Evolutionary conservation across 2,329 filamentous ascomycete species (phyloP).

Genomic region (Monilinia laxa): DNA sequence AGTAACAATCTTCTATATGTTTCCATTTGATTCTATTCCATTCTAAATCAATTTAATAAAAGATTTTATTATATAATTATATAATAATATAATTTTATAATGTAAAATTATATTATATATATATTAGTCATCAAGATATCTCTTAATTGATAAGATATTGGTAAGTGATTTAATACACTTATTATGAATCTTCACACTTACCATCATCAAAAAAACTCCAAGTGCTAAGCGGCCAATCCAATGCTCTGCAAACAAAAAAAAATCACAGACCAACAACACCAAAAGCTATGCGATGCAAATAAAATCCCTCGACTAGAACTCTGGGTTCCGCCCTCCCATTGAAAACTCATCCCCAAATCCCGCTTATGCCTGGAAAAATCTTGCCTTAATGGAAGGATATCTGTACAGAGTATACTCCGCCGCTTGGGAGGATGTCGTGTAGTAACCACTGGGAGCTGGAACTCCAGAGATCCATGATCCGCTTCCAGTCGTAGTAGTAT

Average conservation of each 20-base stretch:
- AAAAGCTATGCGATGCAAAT: not conserved
- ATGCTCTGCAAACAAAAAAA: not conserved
- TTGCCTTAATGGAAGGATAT: conserved; percentile 6
- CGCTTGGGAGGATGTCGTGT: not conserved
- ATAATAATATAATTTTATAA: too few relatives aligned
- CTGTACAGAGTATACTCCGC: not conserved
- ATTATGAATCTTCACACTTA: too few relatives aligned
- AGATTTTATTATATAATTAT: too few relatives aligned
- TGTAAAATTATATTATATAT: too few relatives aligned
- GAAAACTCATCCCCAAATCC: rapidly evolving
- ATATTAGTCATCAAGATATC: too few relatives aligned
- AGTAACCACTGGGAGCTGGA: not conserved
- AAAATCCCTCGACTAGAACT: not conserved
- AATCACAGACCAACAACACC: not conserved
- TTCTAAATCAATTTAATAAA: too few relatives aligned
- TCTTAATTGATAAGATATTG: too few relatives aligned
- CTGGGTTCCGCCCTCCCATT: not conserved
- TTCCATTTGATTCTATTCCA: too few relatives aligned
- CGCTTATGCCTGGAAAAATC: conserved; percentile 5
- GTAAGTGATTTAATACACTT: too few relatives aligned
- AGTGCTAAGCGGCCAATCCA: not conserved
- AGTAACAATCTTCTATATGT: too few relatives aligned
- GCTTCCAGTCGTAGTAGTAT: not conserved
- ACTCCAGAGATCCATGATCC: not conserved
- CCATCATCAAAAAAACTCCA: not conserved